Conservation (phyloP, 1,284 basidiomycete genomes). For the Ceratobasidium sp. region DNA sequence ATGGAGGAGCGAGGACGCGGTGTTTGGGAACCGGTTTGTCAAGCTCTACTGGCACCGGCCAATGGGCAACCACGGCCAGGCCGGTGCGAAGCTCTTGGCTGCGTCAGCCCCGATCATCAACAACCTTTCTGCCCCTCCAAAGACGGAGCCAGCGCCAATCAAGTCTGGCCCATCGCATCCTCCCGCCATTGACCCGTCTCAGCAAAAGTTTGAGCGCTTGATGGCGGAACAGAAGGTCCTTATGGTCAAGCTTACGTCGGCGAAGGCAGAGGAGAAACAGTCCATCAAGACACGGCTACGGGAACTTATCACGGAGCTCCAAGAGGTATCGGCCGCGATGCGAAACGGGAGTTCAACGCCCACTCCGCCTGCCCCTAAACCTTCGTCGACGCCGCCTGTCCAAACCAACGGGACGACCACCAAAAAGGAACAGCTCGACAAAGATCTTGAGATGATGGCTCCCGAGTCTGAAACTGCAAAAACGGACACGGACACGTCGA, state of each 20-base stretch:
- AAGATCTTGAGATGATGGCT: conserved; percentile 44
- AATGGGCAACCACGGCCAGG: conserved; percentile 84
- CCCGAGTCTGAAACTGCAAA: conserved; percentile 39
- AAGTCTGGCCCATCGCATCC: conserved; percentile 53
- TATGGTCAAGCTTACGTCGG: conserved; percentile 74
- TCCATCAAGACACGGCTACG: conserved; percentile 79
- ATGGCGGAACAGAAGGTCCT: conserved; percentile 91
- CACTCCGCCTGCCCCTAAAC: conserved; percentile 52
- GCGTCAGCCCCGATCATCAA: conserved; percentile 79
- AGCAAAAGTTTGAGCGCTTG: conserved; percentile 71
- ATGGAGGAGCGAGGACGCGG: conserved; percentile 92
- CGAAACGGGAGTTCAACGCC: conserved; percentile 54
- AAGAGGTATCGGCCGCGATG: conserved; percentile 73
- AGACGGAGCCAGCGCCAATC: conserved; percentile 54
- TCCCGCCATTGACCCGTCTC: conserved; percentile 42
- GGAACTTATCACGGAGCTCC: conserved; percentile 66
- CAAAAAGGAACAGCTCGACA: conserved; percentile 42
- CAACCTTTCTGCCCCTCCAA: conserved; percentile 55
- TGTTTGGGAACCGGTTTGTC: conserved; percentile 94
- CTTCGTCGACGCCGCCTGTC: background rate
- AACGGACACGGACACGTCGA: conserved; percentile 57
- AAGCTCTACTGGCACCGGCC: conserved; percentile 95
- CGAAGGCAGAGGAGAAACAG: conserved; percentile 80
- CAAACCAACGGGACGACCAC: conserved; percentile 21
- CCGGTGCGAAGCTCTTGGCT: conserved; percentile 77